Conservation (phyloP, 441 rosid genomes). For the Aquilaria agallochum region DNA sequence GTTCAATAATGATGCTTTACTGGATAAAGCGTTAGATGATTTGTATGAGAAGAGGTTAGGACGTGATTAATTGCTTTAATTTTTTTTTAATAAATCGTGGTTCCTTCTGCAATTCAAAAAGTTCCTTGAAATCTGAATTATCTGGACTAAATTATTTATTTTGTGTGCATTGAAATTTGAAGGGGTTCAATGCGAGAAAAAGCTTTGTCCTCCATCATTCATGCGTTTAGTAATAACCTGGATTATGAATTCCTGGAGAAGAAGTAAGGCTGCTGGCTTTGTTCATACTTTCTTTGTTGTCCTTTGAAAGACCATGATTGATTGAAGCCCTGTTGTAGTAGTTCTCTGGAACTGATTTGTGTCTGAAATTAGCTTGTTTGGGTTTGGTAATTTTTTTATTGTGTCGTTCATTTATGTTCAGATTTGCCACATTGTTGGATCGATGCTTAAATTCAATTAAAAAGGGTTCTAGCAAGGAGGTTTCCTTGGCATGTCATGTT, state of each 20-base stretch:
- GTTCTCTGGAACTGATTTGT: too few relatives aligned
- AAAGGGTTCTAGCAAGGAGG: constrained; percentile 12
- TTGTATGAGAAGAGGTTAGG: too few relatives aligned
- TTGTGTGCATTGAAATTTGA: too few relatives aligned
- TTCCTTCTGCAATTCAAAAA: too few relatives aligned
- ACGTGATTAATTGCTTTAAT: too few relatives aligned
- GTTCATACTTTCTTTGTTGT: neutral
- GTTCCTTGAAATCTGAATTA: too few relatives aligned
- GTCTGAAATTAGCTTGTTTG: neutral
- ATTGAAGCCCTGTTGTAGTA: too few relatives aligned
- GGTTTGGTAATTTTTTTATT: neutral
- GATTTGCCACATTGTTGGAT: constrained; percentile 9
- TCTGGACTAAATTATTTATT: too few relatives aligned
- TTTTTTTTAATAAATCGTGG: too few relatives aligned
- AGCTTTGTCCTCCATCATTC: constrained; percentile 8
- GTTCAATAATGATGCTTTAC: too few relatives aligned
- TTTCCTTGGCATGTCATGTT: constrained; percentile 2
- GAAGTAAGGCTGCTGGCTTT: neutral
- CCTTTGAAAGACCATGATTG: too few relatives aligned
- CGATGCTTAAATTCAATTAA: constrained; percentile 9
- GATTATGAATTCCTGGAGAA: neutral
- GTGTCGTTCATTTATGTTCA: neutral
- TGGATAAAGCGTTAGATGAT: too few relatives aligned
- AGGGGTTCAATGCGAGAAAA: constrained; percentile 6
- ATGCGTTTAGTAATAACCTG: constrained; percentile 6